These are phyloP conservation scores for Tolypocladium paradoxum DNA, from an alignment of 2,329 filamentous ascomycete species.

Conservation along the genomic window DNA sequence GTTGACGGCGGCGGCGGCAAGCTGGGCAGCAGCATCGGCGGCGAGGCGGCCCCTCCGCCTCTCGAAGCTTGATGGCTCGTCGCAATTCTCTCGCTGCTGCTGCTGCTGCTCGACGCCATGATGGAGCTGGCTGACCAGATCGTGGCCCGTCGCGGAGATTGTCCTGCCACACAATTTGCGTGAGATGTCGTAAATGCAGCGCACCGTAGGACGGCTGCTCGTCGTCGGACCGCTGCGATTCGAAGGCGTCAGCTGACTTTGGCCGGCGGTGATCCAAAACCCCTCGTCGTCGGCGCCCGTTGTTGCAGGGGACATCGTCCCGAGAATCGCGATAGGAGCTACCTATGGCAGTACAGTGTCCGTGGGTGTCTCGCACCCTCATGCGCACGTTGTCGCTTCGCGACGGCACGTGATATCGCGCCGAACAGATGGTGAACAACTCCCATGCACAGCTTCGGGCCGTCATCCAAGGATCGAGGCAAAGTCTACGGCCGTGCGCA, in stretches of 20 bases:
- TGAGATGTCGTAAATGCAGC: not conserved
- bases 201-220: not conserved
- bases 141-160: not conserved
- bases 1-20: not conserved
- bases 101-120: not conserved
- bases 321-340: not conserved
- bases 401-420: constrained; percentile 4
- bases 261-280: not conserved
- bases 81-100: not conserved
- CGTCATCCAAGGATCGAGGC: not conserved
- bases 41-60: not conserved
- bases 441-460: not conserved
- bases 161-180: not conserved
- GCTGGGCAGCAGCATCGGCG: not conserved
- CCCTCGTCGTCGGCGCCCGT: not conserved
- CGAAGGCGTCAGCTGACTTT: not conserved
- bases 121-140: not conserved
- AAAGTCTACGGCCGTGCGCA: not conserved
- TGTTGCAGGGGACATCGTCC: not conserved
- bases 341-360: not conserved
- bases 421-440: not conserved
- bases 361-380: not conserved
- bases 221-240: not conserved
- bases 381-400: not conserved
- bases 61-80: not conserved